Evolutionary conservation across 176 grass and related monocot genomes (phyloP).

Genomic region (Musa schizocarpa): DNA sequence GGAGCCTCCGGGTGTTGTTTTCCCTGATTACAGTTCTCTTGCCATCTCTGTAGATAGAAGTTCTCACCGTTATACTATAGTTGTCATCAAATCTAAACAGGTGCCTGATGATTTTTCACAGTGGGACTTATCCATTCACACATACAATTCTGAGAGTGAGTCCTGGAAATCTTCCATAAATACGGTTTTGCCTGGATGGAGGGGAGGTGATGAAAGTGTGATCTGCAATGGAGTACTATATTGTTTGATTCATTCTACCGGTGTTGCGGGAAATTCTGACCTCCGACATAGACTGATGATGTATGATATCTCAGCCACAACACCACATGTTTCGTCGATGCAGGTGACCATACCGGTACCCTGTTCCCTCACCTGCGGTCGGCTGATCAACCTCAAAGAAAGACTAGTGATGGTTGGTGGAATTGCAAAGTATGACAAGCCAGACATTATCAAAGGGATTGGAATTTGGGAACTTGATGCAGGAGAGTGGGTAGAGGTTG

Average conservation of each 20-base stretch:
- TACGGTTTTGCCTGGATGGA: neutral
- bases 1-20: neutral
- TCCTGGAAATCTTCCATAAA: conserved; percentile 1
- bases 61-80: neutral
- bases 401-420: conserved; percentile 16
- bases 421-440: neutral
- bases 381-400: conserved; percentile 14
- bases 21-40: conserved; percentile 2
- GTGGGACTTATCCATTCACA: conserved; percentile 7
- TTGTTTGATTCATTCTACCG: neutral
- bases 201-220: conserved; percentile 8
- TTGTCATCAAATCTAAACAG: neutral
- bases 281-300: conserved; percentile 2
- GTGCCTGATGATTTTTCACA: neutral
- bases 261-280: neutral
- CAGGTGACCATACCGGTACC: conserved; percentile 2
- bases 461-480: conserved; percentile 10
- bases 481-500: conserved; percentile 8
- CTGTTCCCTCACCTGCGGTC: conserved; percentile 6
- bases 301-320: neutral
- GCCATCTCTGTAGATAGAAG: conserved; percentile 11
- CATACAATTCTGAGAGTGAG: neutral
- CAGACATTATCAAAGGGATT: conserved; percentile 9
- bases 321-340: neutral
- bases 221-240: conserved; percentile 16